Evolutionary conservation across 768 basidiomycete genomes (phyloP).

Genomic region (Agaricus subrufescens): DNA sequence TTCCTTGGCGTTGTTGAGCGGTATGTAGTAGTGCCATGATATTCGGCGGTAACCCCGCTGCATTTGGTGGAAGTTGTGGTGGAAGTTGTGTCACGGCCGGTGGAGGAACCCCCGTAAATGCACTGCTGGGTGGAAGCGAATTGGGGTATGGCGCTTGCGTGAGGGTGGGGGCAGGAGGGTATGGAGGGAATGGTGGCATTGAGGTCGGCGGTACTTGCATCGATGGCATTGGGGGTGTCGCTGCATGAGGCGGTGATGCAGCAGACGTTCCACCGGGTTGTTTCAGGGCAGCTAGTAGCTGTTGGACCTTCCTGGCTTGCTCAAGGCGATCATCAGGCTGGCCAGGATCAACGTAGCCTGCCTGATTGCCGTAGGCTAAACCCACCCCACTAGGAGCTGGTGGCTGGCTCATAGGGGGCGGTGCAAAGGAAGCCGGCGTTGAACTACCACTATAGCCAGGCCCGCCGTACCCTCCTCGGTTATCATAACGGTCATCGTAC

Average conservation of each 20-base stretch:
- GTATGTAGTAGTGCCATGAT: slow-evolving; percentile 61
- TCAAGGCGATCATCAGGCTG: slow-evolving; percentile 76
- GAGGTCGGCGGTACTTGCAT: slow-evolving; percentile 31
- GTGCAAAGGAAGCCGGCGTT: slow-evolving; percentile 20
- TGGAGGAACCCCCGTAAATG: slow-evolving; percentile 20
- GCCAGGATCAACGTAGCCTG: neutral
- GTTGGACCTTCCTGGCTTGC: slow-evolving; percentile 83
- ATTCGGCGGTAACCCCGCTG: slow-evolving; percentile 56
- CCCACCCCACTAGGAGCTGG: slow-evolving; percentile 19
- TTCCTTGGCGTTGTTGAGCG: slow-evolving; percentile 45
- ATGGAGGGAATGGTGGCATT: slow-evolving; percentile 42
- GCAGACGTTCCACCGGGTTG: slow-evolving; percentile 37
- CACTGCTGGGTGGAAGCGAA: slow-evolving; percentile 23
- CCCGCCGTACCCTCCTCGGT: slow-evolving; percentile 30
- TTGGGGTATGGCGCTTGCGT: slow-evolving; percentile 24
- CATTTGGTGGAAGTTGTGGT: slow-evolving; percentile 29
- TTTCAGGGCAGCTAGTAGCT: slow-evolving; percentile 78
- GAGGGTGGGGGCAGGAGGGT: slow-evolving; percentile 24
- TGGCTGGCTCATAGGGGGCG: slow-evolving; percentile 26
- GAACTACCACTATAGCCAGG: slow-evolving; percentile 22
- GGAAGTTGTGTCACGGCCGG: slow-evolving; percentile 13
- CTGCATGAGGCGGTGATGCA: slow-evolving; percentile 29
- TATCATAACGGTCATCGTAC: slow-evolving; percentile 41
- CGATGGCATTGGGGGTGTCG: slow-evolving; percentile 30
- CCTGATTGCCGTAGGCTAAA: neutral